Base-by-base conservation (phyloP, 2,329 filamentous ascomycete genomes). In the Pseudogymnoascus sp. region DNA sequence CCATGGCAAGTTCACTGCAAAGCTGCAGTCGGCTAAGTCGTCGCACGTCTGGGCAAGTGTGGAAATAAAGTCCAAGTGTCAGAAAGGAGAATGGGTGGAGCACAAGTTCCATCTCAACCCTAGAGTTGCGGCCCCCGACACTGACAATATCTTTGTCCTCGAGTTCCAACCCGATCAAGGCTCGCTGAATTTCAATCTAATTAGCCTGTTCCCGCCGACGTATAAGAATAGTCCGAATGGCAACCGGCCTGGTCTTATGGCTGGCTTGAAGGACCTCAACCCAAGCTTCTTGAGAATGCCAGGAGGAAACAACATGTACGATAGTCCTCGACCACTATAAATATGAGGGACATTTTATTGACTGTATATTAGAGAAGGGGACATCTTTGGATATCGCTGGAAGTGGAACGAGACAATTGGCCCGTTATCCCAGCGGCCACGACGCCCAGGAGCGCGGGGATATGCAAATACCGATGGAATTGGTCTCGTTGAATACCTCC, bases 271-370 rank as follows among this genome's bases (percentile, higher is more conserved):
- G 2, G 78, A 75, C 6, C 69, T 86, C 1, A 80, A 83, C 60
- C 80, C 81, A 0, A 79, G 78, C n/a, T 81, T 88, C 67, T 78
- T 89, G 49, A 80, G 87, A 14, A 82, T 88, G 63, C 86, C 87
- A 0, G 87, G 87, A 5, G 86, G 85, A 7, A 87, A 87, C 69
- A 87, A 86, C 75, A 73, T 88, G 71, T 73, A 70, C 63, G 73
- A 69, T 1, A 28, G 14, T 2, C 11, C 18, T 9, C 9, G 5
- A 11, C 21, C 12, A 23, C 23, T 12, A 18, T 3, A 40, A 28
- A 43, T 23, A 43, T 64, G 8, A 59, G 60, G 9, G 43, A 64
- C 25, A 62, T 45, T 40, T 33, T 62, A 45, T 63, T 66, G 9
- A 75, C 49, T 74, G 69, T 75, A 65, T 37, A 33, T 62, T 52